These are phyloP conservation scores for Globisporangium iwayamae DNA, from an alignment of 352 stramenopile genomes.

Conservation along the genomic window DNA sequence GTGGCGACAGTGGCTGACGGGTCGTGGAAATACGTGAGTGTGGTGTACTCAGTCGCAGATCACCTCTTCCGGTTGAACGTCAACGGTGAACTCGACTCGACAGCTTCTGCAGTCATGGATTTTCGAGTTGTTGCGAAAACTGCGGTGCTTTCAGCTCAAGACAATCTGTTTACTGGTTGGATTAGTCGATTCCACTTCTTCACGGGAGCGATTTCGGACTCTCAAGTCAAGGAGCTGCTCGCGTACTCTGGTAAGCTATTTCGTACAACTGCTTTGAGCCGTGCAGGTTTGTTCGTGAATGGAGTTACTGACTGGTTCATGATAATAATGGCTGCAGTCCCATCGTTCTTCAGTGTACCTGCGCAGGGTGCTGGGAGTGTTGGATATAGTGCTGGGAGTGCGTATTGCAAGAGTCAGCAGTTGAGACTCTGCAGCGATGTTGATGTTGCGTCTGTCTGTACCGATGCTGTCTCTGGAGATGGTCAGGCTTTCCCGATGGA, in stretches of 20 bases:
- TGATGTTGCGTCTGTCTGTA: slow-evolving; percentile 40
- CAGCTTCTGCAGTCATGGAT: background rate
- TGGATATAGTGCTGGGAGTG: slow-evolving; percentile 6
- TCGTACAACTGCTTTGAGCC: background rate
- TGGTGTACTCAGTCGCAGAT: slow-evolving; percentile 4
- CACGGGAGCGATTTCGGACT: slow-evolving; percentile 25
- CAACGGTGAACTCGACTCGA: slow-evolving; percentile 3
- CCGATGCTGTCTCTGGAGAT: background rate
- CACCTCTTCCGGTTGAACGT: background rate
- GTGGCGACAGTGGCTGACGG: background rate
- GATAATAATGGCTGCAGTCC: background rate
- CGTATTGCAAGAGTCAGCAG: slow-evolving; percentile 23
- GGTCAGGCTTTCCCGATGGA: slow-evolving; percentile 4
- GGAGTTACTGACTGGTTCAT: background rate
- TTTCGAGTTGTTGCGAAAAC: slow-evolving; percentile 9
- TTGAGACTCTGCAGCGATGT: slow-evolving; percentile 37
- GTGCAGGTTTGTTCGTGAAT: background rate
- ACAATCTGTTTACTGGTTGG: slow-evolving; percentile 34
- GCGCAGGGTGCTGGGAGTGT: background rate
- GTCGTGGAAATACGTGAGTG: slow-evolving; percentile 9
- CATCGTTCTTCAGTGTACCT: background rate
- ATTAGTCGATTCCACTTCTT: slow-evolving; percentile 48
- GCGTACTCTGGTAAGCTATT: slow-evolving; percentile 35
- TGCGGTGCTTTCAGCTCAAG: slow-evolving; percentile 21
- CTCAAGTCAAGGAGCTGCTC: slow-evolving; percentile 33